Percentiles rank a stretch among this genome's conserved stretches.
Conservation (phyloP, 345 rosid genomes). For the Turnera subulata region DNA sequence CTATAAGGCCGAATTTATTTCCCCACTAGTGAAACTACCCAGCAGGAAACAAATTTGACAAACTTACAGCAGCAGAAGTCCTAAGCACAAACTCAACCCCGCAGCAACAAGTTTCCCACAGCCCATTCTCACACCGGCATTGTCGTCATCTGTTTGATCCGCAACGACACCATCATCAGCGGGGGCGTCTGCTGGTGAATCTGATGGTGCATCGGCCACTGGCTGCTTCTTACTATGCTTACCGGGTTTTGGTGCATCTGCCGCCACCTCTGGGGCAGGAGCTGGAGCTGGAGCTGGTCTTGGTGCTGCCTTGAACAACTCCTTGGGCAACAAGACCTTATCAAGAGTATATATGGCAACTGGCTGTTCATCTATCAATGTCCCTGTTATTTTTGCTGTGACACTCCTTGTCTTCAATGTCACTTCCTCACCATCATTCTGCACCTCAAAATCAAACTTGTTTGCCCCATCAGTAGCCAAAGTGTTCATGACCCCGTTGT, state of each 20-base stretch:
- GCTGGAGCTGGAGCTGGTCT: conserved; percentile 52
- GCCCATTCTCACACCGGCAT: conserved; percentile 27
- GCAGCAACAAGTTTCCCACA: conserved; percentile 34
- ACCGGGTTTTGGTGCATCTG: conserved; percentile 56
- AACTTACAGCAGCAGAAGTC: conserved; percentile 32
- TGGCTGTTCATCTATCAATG: conserved; percentile 76
- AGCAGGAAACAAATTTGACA: neutral
- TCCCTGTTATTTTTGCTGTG: conserved; percentile 62
- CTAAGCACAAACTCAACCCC: conserved; percentile 41
- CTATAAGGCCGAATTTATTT: conserved; percentile 15
- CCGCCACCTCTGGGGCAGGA: conserved; percentile 59
- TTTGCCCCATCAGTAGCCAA: conserved; percentile 80
- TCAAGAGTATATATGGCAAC: conserved; percentile 62
- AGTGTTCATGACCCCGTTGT: conserved; percentile 87
- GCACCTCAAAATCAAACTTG: conserved; percentile 77
- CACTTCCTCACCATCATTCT: conserved; percentile 71
- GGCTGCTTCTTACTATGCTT: conserved; percentile 23
- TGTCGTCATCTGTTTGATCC: conserved; percentile 53
- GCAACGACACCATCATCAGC: conserved; percentile 35
- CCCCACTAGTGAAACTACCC: conserved; percentile 17
- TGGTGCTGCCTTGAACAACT: conserved; percentile 66
- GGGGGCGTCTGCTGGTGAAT: conserved; percentile 71
- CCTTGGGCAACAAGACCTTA: conserved; percentile 72
- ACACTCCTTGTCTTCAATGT: conserved; percentile 64
- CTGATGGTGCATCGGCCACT: conserved; percentile 36